Percentiles rank a stretch among this genome's conserved stretches.
phyloP scores from a whole-genome alignment of 768 basidiomycete genomes.

The Favolaschia claudopus region DNA sequence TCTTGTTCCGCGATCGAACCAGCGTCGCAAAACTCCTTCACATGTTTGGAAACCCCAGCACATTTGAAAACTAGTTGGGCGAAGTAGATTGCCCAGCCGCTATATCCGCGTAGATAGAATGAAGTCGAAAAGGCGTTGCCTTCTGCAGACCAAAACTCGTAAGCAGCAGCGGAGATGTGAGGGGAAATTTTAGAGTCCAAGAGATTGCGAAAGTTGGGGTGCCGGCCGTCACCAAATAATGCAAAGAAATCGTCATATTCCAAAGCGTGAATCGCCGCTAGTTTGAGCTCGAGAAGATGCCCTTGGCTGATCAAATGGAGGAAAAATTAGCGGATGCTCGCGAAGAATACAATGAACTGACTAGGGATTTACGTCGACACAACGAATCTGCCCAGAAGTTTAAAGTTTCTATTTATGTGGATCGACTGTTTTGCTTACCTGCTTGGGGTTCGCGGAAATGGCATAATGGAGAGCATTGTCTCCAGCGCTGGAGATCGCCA shows the following conservation, averaged over 20 bases:
- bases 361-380: slow-evolving; percentile 51
- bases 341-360: slow-evolving; percentile 30
- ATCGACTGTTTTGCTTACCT: not conserved
- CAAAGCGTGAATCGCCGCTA: slow-evolving; percentile 66
- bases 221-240: slow-evolving; percentile 73
- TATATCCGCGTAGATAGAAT: slow-evolving; percentile 75
- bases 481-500: slow-evolving; percentile 68
- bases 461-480: slow-evolving; percentile 74
- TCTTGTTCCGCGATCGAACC: slow-evolving; percentile 62
- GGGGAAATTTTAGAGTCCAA: slow-evolving; percentile 69
- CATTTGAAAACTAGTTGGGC: slow-evolving; percentile 62
- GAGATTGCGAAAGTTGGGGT: slow-evolving; percentile 63
- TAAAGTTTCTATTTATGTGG: not conserved
- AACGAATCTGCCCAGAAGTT: too few relatives aligned
- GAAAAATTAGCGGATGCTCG: not conserved
- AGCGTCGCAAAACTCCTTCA: slow-evolving; percentile 60
- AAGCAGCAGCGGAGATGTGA: slow-evolving; percentile 72
- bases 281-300: slow-evolving; percentile 79
- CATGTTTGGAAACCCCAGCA: slow-evolving; percentile 62
- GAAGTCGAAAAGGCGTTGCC: slow-evolving; percentile 54
- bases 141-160: slow-evolving; percentile 78
- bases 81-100: slow-evolving; percentile 69
- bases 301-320: slow-evolving; percentile 56
- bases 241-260: slow-evolving; percentile 67
- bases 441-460: slow-evolving; percentile 32